Base-by-base conservation (phyloP, 768 basidiomycete genomes). In the Cyathus striatus region DNA sequence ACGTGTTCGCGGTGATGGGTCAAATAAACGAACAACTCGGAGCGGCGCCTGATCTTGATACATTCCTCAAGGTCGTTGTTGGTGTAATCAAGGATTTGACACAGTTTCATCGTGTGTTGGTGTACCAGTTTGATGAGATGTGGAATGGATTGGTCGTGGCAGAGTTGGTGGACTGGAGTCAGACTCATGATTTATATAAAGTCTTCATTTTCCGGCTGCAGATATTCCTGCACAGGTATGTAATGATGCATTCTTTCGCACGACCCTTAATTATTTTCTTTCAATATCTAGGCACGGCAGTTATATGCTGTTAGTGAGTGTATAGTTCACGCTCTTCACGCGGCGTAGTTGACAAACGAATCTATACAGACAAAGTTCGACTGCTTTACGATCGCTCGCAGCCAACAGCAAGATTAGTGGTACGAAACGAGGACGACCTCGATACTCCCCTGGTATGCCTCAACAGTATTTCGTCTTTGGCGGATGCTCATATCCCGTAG, bases 1-100 rank as follows among this genome's bases (percentile, higher is more conserved):
- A 90, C 53, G 73, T 90, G 1, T 86, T 92, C 47, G 79, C 81
- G 1, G 76, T 90, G 6, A 77, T 90, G 54, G 72, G 78, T 12
- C 85, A 90, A 59, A 82, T 90, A 54, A 89, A 87, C 58, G 85
- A 90, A 47, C 88, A 90, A 43, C 72, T 90, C 3, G 79, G 79
- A 1, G 68, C 71, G 13, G 81, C 85, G 12, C 64, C 74, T 1
- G 81, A 85, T 49, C 56, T 90, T 44, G 77, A 83, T 16, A 68
- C 67, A 21, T 87, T 88, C 57, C 62, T 90, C 53, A 81, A 89
- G 53, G 71, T 89, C 37, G 75, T 79, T 1, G 86, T 84, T 3
- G 86, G 86, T 1, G 59, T 73, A 21, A 60, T 89, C 50, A 83
- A 85, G 62, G 86, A 92, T 57, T 56, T 92, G 45, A 85, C 85